Evolutionary conservation across 305 asterid genomes (phyloP).

Genomic region (Withania somnifera): DNA sequence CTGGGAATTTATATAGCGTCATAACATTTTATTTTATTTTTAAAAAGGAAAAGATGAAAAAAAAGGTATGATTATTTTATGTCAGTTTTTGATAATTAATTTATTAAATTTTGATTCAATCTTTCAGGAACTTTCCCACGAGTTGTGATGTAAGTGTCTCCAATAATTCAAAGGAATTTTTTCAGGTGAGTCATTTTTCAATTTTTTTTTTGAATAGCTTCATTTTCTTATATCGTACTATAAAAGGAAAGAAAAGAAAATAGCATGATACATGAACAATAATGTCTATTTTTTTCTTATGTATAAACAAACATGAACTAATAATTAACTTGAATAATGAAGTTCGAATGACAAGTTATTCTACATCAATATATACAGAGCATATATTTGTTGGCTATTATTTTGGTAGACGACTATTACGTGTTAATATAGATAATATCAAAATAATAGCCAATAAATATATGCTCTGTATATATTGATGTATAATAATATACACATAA

Average conservation of each 20-base stretch:
- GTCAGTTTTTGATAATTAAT: background rate
- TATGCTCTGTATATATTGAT: background rate
- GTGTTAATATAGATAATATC: too few species aligned
- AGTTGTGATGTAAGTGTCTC: constrained; percentile 43
- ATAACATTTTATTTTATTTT: too few species aligned
- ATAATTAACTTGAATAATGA: too few species aligned
- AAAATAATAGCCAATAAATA: background rate
- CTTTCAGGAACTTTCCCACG: constrained; percentile 55
- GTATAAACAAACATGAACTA: too few species aligned
- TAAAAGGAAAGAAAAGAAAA: background rate
- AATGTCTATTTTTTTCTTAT: too few species aligned
- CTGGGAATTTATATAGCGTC: background rate
- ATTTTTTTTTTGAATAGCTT: background rate
- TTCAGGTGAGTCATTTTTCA: constrained; percentile 26
- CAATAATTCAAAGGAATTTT: constrained; percentile 35
- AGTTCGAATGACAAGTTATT: too few species aligned
- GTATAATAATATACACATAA: background rate
- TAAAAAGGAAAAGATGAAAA: background rate
- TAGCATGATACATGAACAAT: background rate
- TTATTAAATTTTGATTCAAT: background rate
- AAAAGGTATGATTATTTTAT: too few species aligned
- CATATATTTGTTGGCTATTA: background rate
- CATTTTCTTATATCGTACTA: too few species aligned
- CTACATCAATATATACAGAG: background rate
- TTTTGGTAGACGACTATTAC: too few species aligned